Evolutionary conservation across 2,329 filamentous ascomycete genomes (phyloP).

Genomic region (Fusarium sp.): DNA sequence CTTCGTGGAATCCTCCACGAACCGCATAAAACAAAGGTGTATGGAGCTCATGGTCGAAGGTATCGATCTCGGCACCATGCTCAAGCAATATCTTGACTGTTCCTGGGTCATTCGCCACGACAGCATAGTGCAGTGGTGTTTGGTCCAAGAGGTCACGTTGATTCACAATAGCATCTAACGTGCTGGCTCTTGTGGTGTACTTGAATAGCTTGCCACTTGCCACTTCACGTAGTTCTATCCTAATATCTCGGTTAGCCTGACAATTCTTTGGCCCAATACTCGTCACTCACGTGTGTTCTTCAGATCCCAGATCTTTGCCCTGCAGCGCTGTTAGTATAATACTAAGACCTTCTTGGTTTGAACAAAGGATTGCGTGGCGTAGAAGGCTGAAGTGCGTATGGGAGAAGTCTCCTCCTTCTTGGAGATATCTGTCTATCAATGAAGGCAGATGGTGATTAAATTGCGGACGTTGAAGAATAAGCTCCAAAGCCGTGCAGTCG

Average conservation of each 20-base stretch:
- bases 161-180: neutral
- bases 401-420: neutral
- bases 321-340: neutral
- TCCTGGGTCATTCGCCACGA: rapidly evolving
- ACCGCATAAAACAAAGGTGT: neutral
- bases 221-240: rapidly evolving
- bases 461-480: neutral
- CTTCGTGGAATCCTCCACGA: rapidly evolving
- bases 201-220: no score
- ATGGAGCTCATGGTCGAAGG: rapidly evolving
- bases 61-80: neutral
- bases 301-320: rapidly evolving
- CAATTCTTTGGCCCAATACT: rapidly evolving
- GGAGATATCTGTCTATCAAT: neutral
- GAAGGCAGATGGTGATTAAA: neutral
- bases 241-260: rapidly evolving
- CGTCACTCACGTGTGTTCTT: neutral
- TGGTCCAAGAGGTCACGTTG: rapidly evolving
- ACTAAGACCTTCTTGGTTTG: neutral
- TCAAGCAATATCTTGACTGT: neutral
- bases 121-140: neutral
- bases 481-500: neutral
- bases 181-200: rapidly evolving
- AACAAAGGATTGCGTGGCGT: rapidly evolving
- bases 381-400: neutral